phyloP scores from a whole-genome alignment of 345 rosid genomes.

The Firmiana major region DNA sequence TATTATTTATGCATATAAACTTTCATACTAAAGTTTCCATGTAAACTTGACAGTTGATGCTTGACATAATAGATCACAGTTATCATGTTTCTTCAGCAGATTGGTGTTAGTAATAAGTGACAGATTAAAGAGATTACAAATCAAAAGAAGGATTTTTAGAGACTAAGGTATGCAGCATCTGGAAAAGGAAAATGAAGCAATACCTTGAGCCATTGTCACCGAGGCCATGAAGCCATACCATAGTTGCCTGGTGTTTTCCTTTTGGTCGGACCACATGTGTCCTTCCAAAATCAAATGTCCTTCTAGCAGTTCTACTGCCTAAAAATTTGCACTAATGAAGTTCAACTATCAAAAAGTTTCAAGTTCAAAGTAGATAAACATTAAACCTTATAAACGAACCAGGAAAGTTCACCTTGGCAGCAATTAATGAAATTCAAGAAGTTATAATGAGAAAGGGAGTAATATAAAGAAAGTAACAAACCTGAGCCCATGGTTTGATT shows the following conservation, averaged over 20 bases:
- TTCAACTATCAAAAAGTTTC: neutral
- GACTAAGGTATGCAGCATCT: neutral
- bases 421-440: neutral
- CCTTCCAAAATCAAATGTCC: conserved; percentile 71
- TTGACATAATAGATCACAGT: neutral
- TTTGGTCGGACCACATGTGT: conserved; percentile 69
- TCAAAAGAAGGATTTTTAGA: neutral
- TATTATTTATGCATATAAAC: no score
- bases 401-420: neutral
- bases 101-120: neutral
- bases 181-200: neutral
- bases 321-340: conserved; percentile 14
- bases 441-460: neutral
- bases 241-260: conserved; percentile 70
- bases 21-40: neutral
- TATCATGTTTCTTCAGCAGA: conserved; percentile 15
- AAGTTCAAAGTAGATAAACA: conserved; percentile 9
- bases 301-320: conserved; percentile 59
- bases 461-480: conserved; percentile 33
- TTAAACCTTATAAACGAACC: conserved; percentile 9
- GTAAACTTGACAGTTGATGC: conserved; percentile 11
- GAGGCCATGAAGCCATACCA: conserved; percentile 78
- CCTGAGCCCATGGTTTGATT: conserved; percentile 60
- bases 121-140: conserved; percentile 25
- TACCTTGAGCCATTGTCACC: conserved; percentile 81